phyloP scores from a whole-genome alignment of 805 yeast species.

The Candida railenensis region DNA sequence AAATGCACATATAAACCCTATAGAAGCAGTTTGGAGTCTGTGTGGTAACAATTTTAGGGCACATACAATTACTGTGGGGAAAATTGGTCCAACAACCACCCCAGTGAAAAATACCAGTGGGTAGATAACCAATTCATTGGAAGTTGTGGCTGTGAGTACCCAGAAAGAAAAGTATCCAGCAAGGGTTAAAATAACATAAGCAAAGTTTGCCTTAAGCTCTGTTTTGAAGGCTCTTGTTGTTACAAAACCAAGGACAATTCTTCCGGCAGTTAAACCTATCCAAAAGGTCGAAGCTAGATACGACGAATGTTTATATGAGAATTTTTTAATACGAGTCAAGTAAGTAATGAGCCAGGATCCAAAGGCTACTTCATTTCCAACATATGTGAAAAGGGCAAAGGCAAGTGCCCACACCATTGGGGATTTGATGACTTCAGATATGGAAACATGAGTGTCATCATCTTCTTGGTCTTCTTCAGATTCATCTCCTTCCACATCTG shows the following conservation, averaged over 20 bases:
- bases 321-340: constrained; percentile 37
- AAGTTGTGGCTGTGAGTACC: constrained; percentile 17
- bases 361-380: constrained; percentile 53
- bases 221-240: constrained; percentile 48
- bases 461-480: not conserved
- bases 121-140: constrained; percentile 32
- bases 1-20: constrained; percentile 73
- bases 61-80: constrained; percentile 68
- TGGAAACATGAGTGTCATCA: constrained; percentile 13
- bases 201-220: constrained; percentile 46
- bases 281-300: constrained; percentile 52
- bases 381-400: constrained; percentile 43
- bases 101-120: constrained; percentile 43
- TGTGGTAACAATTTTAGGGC: constrained; percentile 63
- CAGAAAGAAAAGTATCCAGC: constrained; percentile 29
- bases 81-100: constrained; percentile 51
- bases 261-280: constrained; percentile 50
- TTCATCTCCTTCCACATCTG: not conserved
- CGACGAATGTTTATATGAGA: constrained; percentile 39
- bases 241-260: constrained; percentile 50
- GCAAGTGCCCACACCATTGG: constrained; percentile 41
- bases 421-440: constrained; percentile 34
- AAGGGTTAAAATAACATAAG: constrained; percentile 33
- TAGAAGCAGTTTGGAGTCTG: constrained; percentile 59
- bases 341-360: constrained; percentile 55